Percentiles rank a stretch among this genome's conserved stretches.
Conservation (phyloP, 441 rosid genomes). For the Dalechampia spathulata region DNA sequence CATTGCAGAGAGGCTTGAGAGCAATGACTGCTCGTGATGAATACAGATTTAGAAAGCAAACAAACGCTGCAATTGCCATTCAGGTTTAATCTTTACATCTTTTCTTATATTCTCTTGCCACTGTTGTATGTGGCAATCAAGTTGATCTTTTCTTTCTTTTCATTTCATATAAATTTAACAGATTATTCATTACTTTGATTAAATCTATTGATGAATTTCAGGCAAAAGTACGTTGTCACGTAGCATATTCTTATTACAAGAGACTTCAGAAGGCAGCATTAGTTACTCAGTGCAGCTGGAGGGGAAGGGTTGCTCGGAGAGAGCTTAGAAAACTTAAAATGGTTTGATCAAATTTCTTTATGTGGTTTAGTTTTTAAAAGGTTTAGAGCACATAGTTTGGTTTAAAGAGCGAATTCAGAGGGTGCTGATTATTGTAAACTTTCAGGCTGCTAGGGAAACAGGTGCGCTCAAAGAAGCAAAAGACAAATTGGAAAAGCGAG, state of each 20-base stretch:
- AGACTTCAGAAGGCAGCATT: constrained; percentile 43
- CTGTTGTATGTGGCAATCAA: not conserved
- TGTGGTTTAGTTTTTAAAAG: no score
- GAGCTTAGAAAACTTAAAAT: constrained; percentile 60
- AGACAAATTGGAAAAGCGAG: constrained; percentile 74
- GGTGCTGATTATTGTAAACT: no score
- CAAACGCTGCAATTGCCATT: constrained; percentile 46
- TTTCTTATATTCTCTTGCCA: not conserved
- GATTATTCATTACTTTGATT: no score
- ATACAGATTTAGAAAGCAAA: constrained; percentile 46
- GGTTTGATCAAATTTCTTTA: constrained; percentile 32
- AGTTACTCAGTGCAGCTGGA: constrained; percentile 55
- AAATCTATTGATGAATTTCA: no score
- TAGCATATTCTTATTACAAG: constrained; percentile 38
- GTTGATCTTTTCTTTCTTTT: not conserved
- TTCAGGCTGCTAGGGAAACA: constrained; percentile 79
- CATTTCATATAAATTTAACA: constrained; percentile 16
- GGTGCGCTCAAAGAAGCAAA: constrained; percentile 81
- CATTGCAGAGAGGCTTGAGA: constrained; percentile 50
- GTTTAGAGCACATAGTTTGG: no score
- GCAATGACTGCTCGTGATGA: constrained; percentile 51
- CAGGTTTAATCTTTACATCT: no score
- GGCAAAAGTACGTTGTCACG: no score
- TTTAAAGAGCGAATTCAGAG: no score
- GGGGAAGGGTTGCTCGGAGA: constrained; percentile 50